Evolutionary conservation across 306 rosid species (phyloP), one percentile per base, ranked within the genome.

Genomic region (Alnus rubra): DNA sequence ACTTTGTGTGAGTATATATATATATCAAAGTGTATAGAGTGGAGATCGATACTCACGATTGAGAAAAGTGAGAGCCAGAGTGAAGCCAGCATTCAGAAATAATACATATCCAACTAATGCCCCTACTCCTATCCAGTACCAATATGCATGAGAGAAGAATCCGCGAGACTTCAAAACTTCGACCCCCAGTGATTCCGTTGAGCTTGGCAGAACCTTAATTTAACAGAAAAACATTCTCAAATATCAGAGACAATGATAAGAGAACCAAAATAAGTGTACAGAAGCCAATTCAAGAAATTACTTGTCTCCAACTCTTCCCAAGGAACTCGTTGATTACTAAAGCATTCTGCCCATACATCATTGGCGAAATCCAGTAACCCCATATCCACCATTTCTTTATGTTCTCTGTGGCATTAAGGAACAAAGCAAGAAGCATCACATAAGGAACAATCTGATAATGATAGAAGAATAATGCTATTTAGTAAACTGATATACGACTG

Each of bases 81-180:
- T 30, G 72, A 50, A 86, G 50, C 80, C 4, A 55, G 79, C 52
- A 79, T 86, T 86, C 73, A 79, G 82, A 35, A 86, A 72, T 7
- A 88, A 3, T 47, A 77, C 49, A 72, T 78, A 89, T 42, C 89
- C 89, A 49, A 80, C 13, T 81, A 86, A 53, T 78, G 86, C 90
- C 7, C 81, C 87, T 37, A 82, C 19, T 19, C 93, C 88, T 73
- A 89, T 84, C 93, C 93, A 89, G 74, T 86, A 88, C 93, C 93
- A 89, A 76, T 77, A 79, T 71, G 87, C 82, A 11, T 78, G 72
- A 12, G 83, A 49, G 79, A 78, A 80, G 82, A 87, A 81, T 5
- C 91, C 88, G 2, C 86, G 88, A 0, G 87, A 82, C 71, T 87
- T 79, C 70, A 89, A 69, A 81, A 83, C 55, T 60, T 52, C 68